phyloP scores from a whole-genome alignment of 1,284 basidiomycete species.

The Trichosporon sp. region DNA sequence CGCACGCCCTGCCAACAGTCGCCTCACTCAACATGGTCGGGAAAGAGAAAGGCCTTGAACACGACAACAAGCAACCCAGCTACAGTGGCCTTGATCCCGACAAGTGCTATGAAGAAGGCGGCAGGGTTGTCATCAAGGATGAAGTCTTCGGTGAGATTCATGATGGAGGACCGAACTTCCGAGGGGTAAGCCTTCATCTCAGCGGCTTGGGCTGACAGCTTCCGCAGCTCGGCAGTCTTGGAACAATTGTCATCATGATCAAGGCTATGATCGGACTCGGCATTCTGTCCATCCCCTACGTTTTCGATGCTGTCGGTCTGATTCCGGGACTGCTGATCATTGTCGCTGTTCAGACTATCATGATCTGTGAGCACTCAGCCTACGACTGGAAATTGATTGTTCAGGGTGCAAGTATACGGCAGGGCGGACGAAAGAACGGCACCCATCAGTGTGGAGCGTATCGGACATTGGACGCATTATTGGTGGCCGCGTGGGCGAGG shows the following conservation, averaged over 20 bases:
- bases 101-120: no score
- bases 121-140: conserved; percentile 1
- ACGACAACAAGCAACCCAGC: no score
- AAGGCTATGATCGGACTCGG: conserved; percentile 35
- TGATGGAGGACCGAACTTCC: conserved; percentile 26
- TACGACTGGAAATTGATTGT: background rate
- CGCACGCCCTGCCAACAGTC: no score
- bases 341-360: conserved; percentile 23
- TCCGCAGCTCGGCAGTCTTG: background rate
- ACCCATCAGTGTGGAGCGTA: conserved; percentile 20
- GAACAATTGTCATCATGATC: conserved; percentile 1
- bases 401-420: conserved; percentile 5
- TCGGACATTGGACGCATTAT: conserved; percentile 24
- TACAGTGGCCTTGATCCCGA: no score
- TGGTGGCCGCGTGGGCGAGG: conserved; percentile 20
- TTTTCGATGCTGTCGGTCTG: conserved; percentile 28
- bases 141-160: conserved; percentile 30
- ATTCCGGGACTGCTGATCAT: conserved; percentile 32
- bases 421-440: conserved; percentile 19
- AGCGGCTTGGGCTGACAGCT: background rate
- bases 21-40: no score
- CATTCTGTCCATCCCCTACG: conserved; percentile 31
- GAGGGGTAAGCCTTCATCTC: conserved; percentile 16
- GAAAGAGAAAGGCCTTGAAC: no score
- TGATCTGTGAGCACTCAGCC: conserved; percentile 18